Conservation (phyloP, 495 filamentous ascomycete species). For the Neurospora tetrasperma region DNA sequence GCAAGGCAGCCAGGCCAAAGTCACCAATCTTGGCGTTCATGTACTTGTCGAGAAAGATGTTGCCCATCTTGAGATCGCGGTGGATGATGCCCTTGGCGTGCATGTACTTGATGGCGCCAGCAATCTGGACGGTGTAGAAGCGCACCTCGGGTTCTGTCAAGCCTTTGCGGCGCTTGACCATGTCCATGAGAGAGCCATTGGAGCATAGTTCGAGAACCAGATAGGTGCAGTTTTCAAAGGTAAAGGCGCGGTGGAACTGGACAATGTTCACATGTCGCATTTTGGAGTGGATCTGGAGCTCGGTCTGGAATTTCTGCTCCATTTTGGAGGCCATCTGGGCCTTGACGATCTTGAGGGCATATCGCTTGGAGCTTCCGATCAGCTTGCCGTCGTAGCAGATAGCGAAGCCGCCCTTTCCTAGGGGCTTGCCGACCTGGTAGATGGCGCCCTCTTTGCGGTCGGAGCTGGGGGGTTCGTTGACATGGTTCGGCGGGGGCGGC, state of each 20-base stretch:
- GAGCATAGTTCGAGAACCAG: slow-evolving; percentile 89
- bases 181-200: slow-evolving; percentile 97
- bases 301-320: slow-evolving; percentile 95
- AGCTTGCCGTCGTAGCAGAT: slow-evolving; percentile 75
- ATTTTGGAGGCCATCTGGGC: slow-evolving; percentile 74
- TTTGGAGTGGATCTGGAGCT: slow-evolving; percentile 95
- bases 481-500: slow-evolving; percentile 64
- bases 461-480: slow-evolving; percentile 56
- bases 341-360: slow-evolving; percentile 84
- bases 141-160: slow-evolving; percentile 86
- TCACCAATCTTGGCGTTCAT: slow-evolving; percentile 99
- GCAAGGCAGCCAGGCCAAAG: slow-evolving; percentile 89
- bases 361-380: slow-evolving; percentile 51
- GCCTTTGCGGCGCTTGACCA: slow-evolving; percentile 80
- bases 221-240: slow-evolving; percentile 79
- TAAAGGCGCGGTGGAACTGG: slow-evolving; percentile 87
- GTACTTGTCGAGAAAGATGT: slow-evolving; percentile 87
- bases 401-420: slow-evolving; percentile 94
- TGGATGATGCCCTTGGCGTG: slow-evolving; percentile 92
- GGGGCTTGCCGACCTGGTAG: slow-evolving; percentile 71
- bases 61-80: slow-evolving; percentile 94
- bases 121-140: slow-evolving; percentile 85
- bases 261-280: slow-evolving; percentile 93
- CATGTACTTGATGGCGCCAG: slow-evolving; percentile 94
- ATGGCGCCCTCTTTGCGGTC: slow-evolving; percentile 57